A percentile compares a stretch with the other conserved stretches of the same genome.
Conservation (phyloP, 2,329 filamentous ascomycete species). For the Leptosphaerulina australis region DNA sequence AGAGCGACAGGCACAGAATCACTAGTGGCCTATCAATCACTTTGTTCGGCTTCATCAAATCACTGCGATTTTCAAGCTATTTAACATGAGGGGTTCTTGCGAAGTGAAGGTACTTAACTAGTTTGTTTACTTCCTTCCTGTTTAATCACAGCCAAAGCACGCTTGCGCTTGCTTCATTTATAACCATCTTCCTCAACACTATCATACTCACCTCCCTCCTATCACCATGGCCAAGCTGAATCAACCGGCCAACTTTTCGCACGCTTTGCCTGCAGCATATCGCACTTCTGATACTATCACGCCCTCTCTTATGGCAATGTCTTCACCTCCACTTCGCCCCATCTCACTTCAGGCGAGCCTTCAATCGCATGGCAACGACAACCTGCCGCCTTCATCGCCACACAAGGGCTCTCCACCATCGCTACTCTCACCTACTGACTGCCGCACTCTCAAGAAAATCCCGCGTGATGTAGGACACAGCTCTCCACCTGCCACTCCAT, state of each 20-base stretch:
- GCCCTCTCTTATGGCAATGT: neutral
- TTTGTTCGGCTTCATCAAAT: no score
- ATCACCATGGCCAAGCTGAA: slow-evolving; percentile 12
- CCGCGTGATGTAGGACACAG: slow-evolving; percentile 6
- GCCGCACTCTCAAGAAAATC: slow-evolving; percentile 20
- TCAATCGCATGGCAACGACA: slow-evolving; percentile 1
- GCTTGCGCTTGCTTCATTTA: neutral
- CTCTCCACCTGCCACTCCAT: neutral
- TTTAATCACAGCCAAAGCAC: neutral
- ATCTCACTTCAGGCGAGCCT: slow-evolving; percentile 2
- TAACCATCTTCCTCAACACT: neutral
- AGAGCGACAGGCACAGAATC: no score
- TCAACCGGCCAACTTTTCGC: neutral
- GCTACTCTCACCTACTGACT: slow-evolving; percentile 19
- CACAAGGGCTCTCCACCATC: neutral
- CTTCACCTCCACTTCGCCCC: slow-evolving; percentile 5
- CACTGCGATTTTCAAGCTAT: no score
- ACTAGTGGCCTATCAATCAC: no score
- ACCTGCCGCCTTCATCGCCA: neutral
- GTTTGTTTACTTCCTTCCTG: slow-evolving; percentile 9
- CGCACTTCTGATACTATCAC: neutral
- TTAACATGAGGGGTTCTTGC: no score
- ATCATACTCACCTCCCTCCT: neutral
- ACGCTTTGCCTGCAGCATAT: neutral
- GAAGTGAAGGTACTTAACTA: slow-evolving; percentile 1